Conservation (phyloP, 257 asterid genomes). For the Fraxinus cuspidata region DNA sequence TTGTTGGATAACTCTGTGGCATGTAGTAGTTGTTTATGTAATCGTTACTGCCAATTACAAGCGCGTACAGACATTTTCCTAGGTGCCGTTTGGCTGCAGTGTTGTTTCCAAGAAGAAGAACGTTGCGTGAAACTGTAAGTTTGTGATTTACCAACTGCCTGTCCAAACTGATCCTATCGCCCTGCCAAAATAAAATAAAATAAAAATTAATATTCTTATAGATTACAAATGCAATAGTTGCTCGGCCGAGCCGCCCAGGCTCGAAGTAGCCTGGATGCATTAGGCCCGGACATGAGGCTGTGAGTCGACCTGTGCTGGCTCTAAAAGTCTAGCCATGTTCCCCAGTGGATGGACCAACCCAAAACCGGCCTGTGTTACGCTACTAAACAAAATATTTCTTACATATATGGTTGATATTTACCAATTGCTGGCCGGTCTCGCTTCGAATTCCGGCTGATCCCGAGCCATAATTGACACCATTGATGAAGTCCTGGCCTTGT, state of each 20-base stretch:
- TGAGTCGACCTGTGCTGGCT: neutral
- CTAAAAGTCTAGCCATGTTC: neutral
- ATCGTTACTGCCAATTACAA: conserved; percentile 51
- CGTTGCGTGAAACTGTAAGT: conserved; percentile 16
- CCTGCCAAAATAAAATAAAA: conserved; percentile 25
- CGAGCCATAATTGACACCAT: conserved; percentile 55
- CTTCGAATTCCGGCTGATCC: conserved; percentile 49
- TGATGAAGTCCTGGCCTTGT: conserved; percentile 20
- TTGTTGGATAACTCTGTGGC: conserved; percentile 34
- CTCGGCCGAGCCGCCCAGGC: neutral
- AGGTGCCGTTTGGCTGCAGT: conserved; percentile 33
- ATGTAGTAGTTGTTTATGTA: conserved; percentile 49
- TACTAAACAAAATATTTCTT: too few species aligned
- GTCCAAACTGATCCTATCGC: conserved; percentile 36
- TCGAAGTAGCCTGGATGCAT: neutral
- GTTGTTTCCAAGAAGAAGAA: conserved; percentile 22
- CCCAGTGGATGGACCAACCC: neutral
- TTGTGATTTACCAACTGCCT: conserved; percentile 42
- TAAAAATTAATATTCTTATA: neutral
- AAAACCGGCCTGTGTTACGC: neutral
- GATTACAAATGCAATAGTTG: too few species aligned
- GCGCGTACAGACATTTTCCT: conserved; percentile 39
- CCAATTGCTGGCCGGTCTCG: conserved; percentile 41
- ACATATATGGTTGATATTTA: conserved; percentile 3
- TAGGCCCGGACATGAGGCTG: neutral